Evolutionary conservation across 352 stramenopile species (phyloP).

Genomic region (Pythium myriotylum): DNA sequence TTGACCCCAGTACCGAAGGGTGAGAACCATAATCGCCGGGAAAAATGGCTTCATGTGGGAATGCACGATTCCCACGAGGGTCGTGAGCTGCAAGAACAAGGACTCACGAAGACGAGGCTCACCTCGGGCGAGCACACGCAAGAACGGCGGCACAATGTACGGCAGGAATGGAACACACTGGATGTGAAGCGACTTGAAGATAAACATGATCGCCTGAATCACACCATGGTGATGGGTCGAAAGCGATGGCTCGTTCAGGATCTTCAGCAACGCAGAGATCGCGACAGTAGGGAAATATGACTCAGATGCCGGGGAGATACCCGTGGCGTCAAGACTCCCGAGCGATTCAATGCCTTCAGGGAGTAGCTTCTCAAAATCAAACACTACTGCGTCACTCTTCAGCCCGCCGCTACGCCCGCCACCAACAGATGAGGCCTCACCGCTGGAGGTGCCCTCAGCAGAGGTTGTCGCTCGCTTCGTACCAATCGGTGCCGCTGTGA

Average conservation of each 20-base stretch:
- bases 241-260: constrained; percentile 95
- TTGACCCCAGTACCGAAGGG: constrained; percentile 95
- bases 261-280: constrained; percentile 95
- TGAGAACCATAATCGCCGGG: constrained; percentile 95
- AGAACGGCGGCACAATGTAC: constrained; percentile 97
- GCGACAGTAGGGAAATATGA: constrained; percentile 98
- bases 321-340: constrained; percentile 62
- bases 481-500: constrained; percentile 85
- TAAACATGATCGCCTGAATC: constrained; percentile 99
- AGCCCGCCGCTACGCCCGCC: not conserved
- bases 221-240: constrained; percentile 96
- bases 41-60: constrained; percentile 97
- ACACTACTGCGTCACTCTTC: constrained; percentile 26
- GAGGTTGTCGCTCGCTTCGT: constrained; percentile 47
- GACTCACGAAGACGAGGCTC: constrained; percentile 93
- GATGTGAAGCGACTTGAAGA: constrained; percentile 96
- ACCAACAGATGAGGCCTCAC: constrained; percentile 8
- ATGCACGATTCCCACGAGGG: constrained; percentile 95
- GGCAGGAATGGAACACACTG: constrained; percentile 97
- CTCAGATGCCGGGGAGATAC: constrained; percentile 79
- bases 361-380: constrained; percentile 76
- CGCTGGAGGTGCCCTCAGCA: not conserved
- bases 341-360: constrained; percentile 48
- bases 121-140: constrained; percentile 91
- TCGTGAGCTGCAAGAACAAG: constrained; percentile 96